These are phyloP conservation scores for Jatropha multifida DNA, from an alignment of 441 rosid species.

Conservation along the genomic window DNA sequence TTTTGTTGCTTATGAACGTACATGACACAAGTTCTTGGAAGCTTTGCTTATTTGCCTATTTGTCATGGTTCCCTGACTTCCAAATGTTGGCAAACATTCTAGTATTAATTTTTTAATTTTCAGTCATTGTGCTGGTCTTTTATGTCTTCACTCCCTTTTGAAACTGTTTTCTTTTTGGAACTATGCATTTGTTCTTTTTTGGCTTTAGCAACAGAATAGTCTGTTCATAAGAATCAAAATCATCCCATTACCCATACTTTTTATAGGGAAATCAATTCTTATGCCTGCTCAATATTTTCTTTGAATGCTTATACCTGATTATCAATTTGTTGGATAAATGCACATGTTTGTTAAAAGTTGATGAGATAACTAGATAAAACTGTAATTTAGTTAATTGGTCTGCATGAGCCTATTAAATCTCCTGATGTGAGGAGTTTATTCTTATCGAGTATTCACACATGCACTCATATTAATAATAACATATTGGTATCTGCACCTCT, in stretches of 20 bases:
- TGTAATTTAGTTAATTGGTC: not conserved
- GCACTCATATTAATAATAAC: not conserved
- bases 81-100: not conserved
- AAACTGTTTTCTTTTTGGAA: not conserved
- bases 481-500: conserved; percentile 13
- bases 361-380: not conserved
- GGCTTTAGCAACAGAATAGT: not conserved
- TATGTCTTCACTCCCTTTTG: not conserved
- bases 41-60: not conserved
- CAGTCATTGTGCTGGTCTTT: not conserved
- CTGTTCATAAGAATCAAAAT: not conserved
- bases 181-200: not conserved
- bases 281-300: too few species aligned
- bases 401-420: not conserved
- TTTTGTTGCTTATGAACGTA: not conserved
- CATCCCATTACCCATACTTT: too few species aligned
- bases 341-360: not conserved
- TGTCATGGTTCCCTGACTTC: not conserved
- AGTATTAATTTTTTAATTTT: not conserved
- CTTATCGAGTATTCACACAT: not conserved
- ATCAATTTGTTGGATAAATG: too few species aligned
- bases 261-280: too few species aligned
- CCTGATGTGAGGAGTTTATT: not conserved
- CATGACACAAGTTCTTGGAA: not conserved
- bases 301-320: too few species aligned